Percentiles rank a stretch among this genome's conserved stretches.
Conservation (phyloP, 805 yeast genomes). For the Diddensiella santjacobensis region DNA sequence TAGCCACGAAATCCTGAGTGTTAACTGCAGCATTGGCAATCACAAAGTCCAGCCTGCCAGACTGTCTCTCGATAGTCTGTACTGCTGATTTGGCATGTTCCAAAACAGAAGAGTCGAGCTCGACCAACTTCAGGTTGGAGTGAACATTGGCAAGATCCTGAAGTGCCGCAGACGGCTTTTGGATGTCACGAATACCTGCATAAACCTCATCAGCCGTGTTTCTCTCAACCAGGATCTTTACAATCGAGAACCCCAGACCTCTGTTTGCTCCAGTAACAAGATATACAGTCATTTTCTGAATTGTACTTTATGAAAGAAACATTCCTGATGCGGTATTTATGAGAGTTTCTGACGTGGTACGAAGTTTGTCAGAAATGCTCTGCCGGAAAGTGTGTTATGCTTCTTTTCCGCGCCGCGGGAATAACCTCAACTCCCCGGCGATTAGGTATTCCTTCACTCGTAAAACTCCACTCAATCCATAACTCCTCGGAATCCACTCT, state of each 20-base stretch:
- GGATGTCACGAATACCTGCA: conserved; percentile 22
- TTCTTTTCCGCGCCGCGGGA: no score
- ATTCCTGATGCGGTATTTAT: no score
- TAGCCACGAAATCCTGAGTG: neutral
- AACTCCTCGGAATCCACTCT: no score
- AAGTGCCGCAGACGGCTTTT: conserved; percentile 12
- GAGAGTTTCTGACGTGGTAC: no score
- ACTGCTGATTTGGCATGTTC: conserved; percentile 22
- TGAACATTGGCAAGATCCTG: neutral
- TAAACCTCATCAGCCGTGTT: conserved; percentile 26
- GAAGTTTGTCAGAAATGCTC: no score
- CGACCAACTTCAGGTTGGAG: conserved; percentile 26
- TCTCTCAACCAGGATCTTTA: conserved; percentile 25
- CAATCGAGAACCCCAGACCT: conserved; percentile 37
- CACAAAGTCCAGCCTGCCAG: conserved; percentile 29
- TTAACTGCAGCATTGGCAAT: conserved; percentile 30
- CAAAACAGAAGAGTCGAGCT: conserved; percentile 24
- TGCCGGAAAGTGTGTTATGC: no score
- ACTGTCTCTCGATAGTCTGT: conserved; percentile 12
- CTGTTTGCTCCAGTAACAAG: conserved; percentile 36
- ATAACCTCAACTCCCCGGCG: no score
- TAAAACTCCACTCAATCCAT: no score
- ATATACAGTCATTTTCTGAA: conserved; percentile 18
- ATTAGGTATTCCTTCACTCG: no score
- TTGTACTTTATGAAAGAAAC: no score